Evolutionary conservation across 257 asterid species (phyloP).

Genomic region (Avicennia marina): DNA sequence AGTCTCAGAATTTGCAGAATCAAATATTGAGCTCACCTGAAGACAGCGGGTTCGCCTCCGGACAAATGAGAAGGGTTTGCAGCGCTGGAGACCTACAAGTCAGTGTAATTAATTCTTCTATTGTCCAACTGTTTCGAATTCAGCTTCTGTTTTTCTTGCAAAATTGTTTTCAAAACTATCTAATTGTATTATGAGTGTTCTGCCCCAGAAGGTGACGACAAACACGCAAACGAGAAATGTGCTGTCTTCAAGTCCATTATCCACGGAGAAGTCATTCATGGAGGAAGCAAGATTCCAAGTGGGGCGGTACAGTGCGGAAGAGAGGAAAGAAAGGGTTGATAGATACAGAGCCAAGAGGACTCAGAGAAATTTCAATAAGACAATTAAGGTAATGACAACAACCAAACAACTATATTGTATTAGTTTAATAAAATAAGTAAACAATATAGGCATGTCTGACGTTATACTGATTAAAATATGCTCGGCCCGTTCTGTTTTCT

Average conservation of each 20-base stretch:
- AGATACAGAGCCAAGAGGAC: conserved; percentile 77
- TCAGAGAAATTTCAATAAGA: conserved; percentile 82
- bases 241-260: conserved; percentile 57
- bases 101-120: neutral
- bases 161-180: no score
- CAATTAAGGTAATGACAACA: conserved; percentile 58
- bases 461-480: neutral
- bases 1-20: conserved; percentile 32
- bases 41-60: no score
- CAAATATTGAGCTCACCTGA: conserved; percentile 41
- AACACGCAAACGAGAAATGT: conserved; percentile 28
- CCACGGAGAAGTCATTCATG: conserved; percentile 44
- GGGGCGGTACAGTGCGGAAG: conserved; percentile 61
- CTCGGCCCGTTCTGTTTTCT: neutral
- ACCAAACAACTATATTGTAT: neutral
- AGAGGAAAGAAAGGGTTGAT: conserved; percentile 72
- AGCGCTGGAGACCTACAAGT: conserved; percentile 91
- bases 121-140: neutral
- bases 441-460: neutral
- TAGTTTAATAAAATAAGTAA: neutral
- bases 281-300: conserved; percentile 70
- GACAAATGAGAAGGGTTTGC: conserved; percentile 81
- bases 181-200: neutral
- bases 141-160: no score
- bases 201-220: conserved; percentile 38